Percentiles rank a stretch among this genome's conserved stretches.
Conservation (phyloP, 208 protist species). For the Trypanosoma grayi region DNA sequence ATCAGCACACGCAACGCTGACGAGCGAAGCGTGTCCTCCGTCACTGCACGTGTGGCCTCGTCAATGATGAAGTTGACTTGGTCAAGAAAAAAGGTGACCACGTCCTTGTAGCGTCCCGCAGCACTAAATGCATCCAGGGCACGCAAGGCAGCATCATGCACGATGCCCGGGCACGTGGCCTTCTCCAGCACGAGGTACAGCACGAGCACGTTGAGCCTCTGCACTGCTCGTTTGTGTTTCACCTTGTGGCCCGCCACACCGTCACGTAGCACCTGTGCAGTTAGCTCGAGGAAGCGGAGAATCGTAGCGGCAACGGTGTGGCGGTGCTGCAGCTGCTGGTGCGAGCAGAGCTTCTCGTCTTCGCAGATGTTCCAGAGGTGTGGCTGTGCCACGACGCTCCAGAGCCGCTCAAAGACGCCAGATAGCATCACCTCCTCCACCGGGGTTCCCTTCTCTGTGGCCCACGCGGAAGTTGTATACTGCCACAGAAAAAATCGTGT, state of each 20-base stretch:
- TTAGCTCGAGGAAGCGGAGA: conserved; percentile 60
- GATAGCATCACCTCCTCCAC: conserved; percentile 51
- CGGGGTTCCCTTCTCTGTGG: conserved; percentile 16
- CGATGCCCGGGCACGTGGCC: conserved; percentile 46
- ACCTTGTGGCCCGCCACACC: background rate
- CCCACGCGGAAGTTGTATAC: conserved; percentile 33
- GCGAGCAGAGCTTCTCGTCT: conserved; percentile 72
- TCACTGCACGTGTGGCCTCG: conserved; percentile 72
- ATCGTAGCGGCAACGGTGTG: conserved; percentile 69
- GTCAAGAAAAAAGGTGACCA: conserved; percentile 54
- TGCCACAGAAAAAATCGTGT: conserved; percentile 74
- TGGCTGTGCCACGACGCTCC: conserved; percentile 64
- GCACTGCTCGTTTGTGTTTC: conserved; percentile 12
- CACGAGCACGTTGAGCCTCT: conserved; percentile 38
- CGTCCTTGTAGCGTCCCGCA: conserved; percentile 32
- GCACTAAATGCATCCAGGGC: conserved; percentile 43
- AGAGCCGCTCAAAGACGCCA: conserved; percentile 77
- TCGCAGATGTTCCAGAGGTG: conserved; percentile 83
- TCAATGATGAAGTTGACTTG: conserved; percentile 60
- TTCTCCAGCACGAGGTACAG: conserved; percentile 90
- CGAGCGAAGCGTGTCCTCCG: conserved; percentile 50
- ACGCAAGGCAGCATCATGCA: conserved; percentile 56
- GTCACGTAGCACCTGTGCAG: conserved; percentile 28
- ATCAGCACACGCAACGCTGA: conserved; percentile 67
- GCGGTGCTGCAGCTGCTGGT: conserved; percentile 77